These are phyloP conservation scores for Ogataea haglerorum DNA, from an alignment of 805 yeast genomes.

Conservation along the genomic window DNA sequence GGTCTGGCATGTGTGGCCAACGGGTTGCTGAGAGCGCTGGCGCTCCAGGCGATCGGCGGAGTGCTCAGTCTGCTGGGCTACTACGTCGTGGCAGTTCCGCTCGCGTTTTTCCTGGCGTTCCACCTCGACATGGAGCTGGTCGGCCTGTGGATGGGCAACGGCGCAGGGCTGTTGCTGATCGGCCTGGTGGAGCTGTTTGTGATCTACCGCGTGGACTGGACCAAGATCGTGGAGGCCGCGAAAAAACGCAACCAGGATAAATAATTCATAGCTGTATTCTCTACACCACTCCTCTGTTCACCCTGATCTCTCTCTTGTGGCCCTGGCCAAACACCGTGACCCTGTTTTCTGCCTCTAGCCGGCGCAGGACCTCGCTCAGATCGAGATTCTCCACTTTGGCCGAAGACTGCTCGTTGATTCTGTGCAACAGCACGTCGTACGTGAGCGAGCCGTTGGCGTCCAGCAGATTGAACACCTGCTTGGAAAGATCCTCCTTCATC, in stretches of 20 bases:
- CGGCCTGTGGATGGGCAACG: conserved; percentile 77
- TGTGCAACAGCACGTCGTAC: conserved; percentile 55
- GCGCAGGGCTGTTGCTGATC: conserved; percentile 56
- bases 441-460: conserved; percentile 49
- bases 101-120: conserved; percentile 59
- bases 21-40: conserved; percentile 74
- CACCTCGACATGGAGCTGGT: conserved; percentile 42
- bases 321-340: conserved; percentile 70
- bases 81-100: conserved; percentile 67
- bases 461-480: conserved; percentile 54
- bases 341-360: conserved; percentile 69
- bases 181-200: conserved; percentile 47
- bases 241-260: conserved; percentile 14
- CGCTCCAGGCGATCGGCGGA: conserved; percentile 72
- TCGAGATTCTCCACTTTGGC: conserved; percentile 68
- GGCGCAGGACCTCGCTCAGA: conserved; percentile 60
- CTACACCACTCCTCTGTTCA: conserved; percentile 14
- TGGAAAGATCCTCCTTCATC: conserved; percentile 66
- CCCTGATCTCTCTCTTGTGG: conserved; percentile 56
- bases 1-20: conserved; percentile 68
- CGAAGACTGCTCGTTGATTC: conserved; percentile 63
- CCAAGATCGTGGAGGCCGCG: conserved; percentile 37
- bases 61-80: conserved; percentile 65
- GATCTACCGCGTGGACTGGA: conserved; percentile 53
- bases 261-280: conserved; percentile 1